Base-by-base conservation (phyloP, 2,329 filamentous ascomycete genomes). In the Ambrosiella xylebori region DNA sequence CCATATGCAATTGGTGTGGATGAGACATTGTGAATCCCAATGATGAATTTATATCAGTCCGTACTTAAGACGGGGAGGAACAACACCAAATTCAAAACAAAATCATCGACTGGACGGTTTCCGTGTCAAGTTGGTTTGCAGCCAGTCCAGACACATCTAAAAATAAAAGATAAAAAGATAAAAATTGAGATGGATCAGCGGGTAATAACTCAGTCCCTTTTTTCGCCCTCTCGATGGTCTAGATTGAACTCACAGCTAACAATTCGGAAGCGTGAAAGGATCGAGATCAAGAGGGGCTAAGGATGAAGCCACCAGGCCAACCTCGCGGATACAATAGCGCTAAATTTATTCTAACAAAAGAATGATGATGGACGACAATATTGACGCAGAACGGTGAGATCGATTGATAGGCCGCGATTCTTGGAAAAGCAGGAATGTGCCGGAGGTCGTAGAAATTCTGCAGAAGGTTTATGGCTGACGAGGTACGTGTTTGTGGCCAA, bases 231-330 rank as follows among this genome's bases (percentile, higher is more conserved):
- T n/a, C 13, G 47, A 51, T 41, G 47, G 47, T 51, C 47, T 51
- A 51, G 47, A 36, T 36, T 36, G 17, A 8, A 17, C 44, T 51
- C 47, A 41, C 2, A 35, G 13, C 47, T 35, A 11, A 35, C 11
- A 2, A 36, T 51, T 36, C 47, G 53, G 19, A 55, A 35, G 53
- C 17, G 53, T 39, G 35, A 55, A 55, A 55, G 53, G 53, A 44
- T 55, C 53, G 9, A 55, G 9, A 44, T 41, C 53, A 44, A 55
- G 53, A 55, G 53, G 53, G 53, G 53, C 53, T 55, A 55, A 41
- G 53, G 38, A 55, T 54, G 52, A 12, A 44, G 53, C 36, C 11
- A 55, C 53, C 11, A 55, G 39, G 15, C 44, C 38, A 45, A 51
- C 13, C 47, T 51, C 19, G 19, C 47, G 47, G 47, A 49, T 49